Conservation (phyloP, 2,329 filamentous ascomycete species). For the Aspergillus pseudoterreus region DNA sequence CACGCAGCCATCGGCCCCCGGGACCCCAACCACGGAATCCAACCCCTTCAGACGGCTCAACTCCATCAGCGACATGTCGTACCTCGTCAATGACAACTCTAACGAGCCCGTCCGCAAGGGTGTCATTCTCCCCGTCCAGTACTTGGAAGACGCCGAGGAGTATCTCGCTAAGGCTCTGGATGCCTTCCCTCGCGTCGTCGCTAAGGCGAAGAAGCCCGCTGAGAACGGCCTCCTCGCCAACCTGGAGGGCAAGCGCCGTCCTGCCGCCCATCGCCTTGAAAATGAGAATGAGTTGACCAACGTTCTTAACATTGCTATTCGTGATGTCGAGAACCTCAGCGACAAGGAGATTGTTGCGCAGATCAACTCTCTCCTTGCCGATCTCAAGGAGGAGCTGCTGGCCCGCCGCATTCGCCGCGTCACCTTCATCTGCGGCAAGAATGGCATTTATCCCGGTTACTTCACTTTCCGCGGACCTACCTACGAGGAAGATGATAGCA, state of each 20-base stretch:
- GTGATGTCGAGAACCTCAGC: conserved; percentile 77
- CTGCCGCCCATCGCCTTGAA: conserved; percentile 50
- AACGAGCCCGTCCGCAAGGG: conserved; percentile 82
- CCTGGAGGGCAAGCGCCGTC: conserved; percentile 68
- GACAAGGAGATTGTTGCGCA: conserved; percentile 77
- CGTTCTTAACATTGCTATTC: conserved; percentile 87
- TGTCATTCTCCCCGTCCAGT: conserved; percentile 89
- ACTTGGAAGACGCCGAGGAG: conserved; percentile 92
- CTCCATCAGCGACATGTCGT: conserved; percentile 96
- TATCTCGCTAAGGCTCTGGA: conserved; percentile 79
- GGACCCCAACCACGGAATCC: conserved; percentile 62
- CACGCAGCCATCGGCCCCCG: conserved; percentile 78
- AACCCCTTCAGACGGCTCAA: conserved; percentile 75
- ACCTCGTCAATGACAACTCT: conserved; percentile 65
- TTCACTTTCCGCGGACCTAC: conserved; percentile 94
- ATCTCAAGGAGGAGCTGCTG: conserved; percentile 79
- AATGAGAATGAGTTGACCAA: conserved; percentile 76
- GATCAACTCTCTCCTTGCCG: conserved; percentile 70
- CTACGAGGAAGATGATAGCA: conserved; percentile 89
- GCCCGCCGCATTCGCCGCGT: conserved; percentile 79
- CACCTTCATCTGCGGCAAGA: conserved; percentile 93
- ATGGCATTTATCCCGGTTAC: conserved; percentile 93
- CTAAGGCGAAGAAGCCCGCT: conserved; percentile 55
- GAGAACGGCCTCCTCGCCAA: conserved; percentile 64
- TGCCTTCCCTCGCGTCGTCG: conserved; percentile 60